phyloP scores from a whole-genome alignment of 257 asterid species.

The Capsicum chinense region DNA sequence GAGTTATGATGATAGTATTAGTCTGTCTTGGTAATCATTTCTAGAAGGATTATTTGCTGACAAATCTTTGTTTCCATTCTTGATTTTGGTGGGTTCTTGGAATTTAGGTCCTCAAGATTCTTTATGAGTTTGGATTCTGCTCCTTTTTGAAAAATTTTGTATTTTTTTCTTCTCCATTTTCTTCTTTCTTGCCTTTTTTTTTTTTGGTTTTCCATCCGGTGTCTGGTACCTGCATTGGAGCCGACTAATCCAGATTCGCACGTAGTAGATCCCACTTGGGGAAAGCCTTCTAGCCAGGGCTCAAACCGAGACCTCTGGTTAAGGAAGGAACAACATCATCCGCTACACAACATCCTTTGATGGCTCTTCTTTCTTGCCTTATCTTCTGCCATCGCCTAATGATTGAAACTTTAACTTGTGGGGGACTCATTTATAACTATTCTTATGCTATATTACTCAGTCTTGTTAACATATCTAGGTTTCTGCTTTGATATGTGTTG shows the following conservation, averaged over 20 bases:
- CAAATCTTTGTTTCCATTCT: background rate
- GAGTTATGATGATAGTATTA: background rate
- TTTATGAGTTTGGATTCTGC: constrained; percentile 23
- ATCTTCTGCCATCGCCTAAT: background rate
- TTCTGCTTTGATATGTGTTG: background rate
- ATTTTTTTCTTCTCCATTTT: background rate
- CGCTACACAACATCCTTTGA: background rate
- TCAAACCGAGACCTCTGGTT: no score
- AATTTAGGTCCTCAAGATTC: constrained; percentile 15
- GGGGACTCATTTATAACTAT: background rate
- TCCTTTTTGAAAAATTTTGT: background rate
- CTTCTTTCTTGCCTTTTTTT: background rate
- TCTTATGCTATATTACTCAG: background rate
- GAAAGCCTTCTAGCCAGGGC: background rate
- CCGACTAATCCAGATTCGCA: background rate
- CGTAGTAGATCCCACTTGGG: background rate
- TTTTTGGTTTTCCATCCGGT: background rate
- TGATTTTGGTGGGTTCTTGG: background rate
- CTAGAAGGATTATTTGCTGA: background rate
- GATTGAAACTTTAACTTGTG: background rate
- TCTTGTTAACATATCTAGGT: background rate
- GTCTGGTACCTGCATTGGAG: accelerated
- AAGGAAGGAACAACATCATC: no score
- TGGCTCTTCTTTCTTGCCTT: background rate
- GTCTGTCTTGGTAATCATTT: background rate